Conservation (phyloP, 106 monocot species). For the Dactylorhiza incarnata region DNA sequence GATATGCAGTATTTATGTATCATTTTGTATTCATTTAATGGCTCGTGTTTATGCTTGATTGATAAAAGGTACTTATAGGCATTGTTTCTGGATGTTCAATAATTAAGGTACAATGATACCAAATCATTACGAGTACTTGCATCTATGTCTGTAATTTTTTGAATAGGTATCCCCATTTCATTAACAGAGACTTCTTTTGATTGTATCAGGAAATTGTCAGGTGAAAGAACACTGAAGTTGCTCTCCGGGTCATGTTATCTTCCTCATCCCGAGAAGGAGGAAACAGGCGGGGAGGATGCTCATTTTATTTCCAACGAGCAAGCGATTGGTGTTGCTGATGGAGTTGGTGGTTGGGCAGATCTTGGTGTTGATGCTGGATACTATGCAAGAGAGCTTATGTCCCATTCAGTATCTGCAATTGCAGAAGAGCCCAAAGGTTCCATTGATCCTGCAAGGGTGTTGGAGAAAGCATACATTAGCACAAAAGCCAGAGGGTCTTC, state of each 20-base stretch:
- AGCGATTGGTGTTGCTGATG: slow-evolving; percentile 91
- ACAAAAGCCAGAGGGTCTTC: slow-evolving; percentile 95
- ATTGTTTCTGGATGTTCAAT: neutral
- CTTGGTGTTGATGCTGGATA: slow-evolving; percentile 81
- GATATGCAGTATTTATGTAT: neutral
- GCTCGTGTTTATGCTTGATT: neutral
- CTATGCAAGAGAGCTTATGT: slow-evolving; percentile 92
- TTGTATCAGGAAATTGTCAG: slow-evolving; percentile 37
- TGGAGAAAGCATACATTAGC: slow-evolving; percentile 78
- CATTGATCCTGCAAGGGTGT: slow-evolving; percentile 75
- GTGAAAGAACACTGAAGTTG: slow-evolving; percentile 58
- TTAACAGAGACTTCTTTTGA: neutral
- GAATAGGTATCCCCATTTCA: neutral
- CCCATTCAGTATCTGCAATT: slow-evolving; percentile 68
- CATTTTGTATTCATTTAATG: neutral
- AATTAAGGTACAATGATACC: neutral
- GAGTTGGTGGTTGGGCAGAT: slow-evolving; percentile 99
- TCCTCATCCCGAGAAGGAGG: slow-evolving; percentile 92
- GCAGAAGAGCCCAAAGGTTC: slow-evolving; percentile 81
- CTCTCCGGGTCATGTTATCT: slow-evolving; percentile 87
- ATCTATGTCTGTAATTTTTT: neutral
- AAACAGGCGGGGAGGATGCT: slow-evolving; percentile 95
- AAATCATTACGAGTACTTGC: neutral
- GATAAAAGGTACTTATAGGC: neutral
- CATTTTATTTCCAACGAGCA: slow-evolving; percentile 91